A percentile compares a stretch with the other conserved stretches of the same genome.
phyloP scores from a whole-genome alignment of 768 basidiomycete genomes.

The Kwoniella shandongensis region DNA sequence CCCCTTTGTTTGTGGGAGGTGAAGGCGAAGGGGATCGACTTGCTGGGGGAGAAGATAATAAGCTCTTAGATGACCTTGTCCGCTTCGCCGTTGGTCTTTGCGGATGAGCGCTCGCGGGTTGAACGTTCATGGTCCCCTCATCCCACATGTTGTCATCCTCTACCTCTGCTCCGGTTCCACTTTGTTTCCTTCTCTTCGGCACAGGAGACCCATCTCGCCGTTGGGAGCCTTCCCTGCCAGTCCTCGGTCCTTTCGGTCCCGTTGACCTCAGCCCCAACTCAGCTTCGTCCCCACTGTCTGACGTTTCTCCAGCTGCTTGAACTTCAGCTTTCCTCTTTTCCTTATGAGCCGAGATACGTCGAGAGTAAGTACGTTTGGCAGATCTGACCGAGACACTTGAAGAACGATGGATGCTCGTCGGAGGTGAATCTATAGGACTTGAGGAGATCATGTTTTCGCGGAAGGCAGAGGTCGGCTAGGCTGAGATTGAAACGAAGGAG shows the following conservation, averaged over 20 bases:
- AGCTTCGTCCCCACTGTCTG: constrained; percentile 5
- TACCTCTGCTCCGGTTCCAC: background rate
- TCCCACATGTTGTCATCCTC: background rate
- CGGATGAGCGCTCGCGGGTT: too few relatives aligned
- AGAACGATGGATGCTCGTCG: constrained; percentile 1
- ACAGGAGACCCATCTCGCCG: constrained; percentile 9
- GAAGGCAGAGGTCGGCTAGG: background rate
- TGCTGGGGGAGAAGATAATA: background rate
- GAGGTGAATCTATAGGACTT: constrained; percentile 2
- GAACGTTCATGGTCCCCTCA: too few relatives aligned
- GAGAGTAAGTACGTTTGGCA: constrained; percentile 15
- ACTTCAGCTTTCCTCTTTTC: constrained; percentile 21
- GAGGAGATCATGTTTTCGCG: constrained; percentile 10
- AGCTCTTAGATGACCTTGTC: background rate
- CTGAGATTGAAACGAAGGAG: background rate
- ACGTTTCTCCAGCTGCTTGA: constrained; percentile 1
- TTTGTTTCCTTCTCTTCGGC: constrained; percentile 2
- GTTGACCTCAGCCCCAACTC: background rate
- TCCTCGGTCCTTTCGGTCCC: background rate
- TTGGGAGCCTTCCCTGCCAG: background rate
- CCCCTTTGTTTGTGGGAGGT: constrained; percentile 14
- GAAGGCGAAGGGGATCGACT: constrained; percentile 15
- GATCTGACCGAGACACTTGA: background rate
- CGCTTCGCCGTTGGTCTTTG: background rate
- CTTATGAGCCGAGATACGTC: constrained; percentile 7